Evolutionary conservation across 805 yeast species (phyloP), one percentile per base, ranked within the genome.

Genomic region (Metschnikowia koreensis): DNA sequence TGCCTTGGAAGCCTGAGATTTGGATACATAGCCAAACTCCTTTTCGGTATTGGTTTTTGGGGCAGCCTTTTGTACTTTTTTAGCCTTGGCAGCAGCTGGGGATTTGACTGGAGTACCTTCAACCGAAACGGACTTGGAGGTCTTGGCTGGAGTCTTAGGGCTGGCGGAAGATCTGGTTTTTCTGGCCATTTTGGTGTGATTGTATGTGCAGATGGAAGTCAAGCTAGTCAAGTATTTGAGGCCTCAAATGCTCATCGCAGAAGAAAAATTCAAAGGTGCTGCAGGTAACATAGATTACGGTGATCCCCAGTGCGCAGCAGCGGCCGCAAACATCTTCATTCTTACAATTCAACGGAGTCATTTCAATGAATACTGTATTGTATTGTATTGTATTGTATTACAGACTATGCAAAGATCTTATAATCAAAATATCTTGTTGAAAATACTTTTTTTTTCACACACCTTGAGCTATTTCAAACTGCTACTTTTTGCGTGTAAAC

Each of bases 1-100:
- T 11, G 93, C 92, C 55, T 80, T 80, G 12, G 46, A 38, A 16
- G 55, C 57, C 43, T 58, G 60, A 5, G 39, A 17, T 27, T 54
- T 48, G n/a, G 59, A 38, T 7, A 60, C 59, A 31, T 57, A 53
- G 26, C 55, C 60, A n/a, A 16, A 48, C 37, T 54, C 56, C 22
- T 48, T 46, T 38, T 52, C 45, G 47, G 28, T 48, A 41, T 46
- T 33, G 49, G 49, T 56, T 41, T 51, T 50, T 13, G 51, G 43
- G 27, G 38, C 47, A 46, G 48, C 49, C 12, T 49, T 46, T 12
- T 31, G 41, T 13, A 50, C 42, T 48, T 55, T 52, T 15, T 47
- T 48, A 17, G 53, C 61, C 49, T 63, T 63, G 13, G 56, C 49
- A 29, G 67, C 52, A 10, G 67, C 57, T 33, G 52, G 41, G n/a